Base-by-base conservation (phyloP, 192 early-diverging fungal species). In the Pilobolus umbonatus region DNA sequence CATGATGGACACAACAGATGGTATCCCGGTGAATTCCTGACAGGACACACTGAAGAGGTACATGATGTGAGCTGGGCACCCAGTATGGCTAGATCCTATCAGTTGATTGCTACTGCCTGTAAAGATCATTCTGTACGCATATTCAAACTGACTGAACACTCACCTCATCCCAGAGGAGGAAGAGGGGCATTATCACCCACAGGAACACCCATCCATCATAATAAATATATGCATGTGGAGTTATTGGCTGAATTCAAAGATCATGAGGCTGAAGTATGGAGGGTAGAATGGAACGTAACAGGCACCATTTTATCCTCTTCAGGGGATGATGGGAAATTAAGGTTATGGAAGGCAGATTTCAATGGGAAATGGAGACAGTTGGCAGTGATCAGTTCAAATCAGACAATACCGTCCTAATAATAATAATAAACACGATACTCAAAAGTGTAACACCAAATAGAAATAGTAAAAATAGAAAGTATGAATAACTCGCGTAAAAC, bases 271-370 rank as follows among this genome's bases (percentile, higher is more conserved):
- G 88, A 82, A 54, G 81, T 92, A 2, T 93, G 91, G 91, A 62
- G 85, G 12, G 89, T 90, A 0, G 81, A 87, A 49, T 94, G 92
- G 92, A 94, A 94, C 67, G 66, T 92, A 8, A 89, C 85, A 3
- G 90, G 90, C 2, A 92, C 90, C 0, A 83, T 89, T 32, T 66
- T 92, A 7, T 81, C 83, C 8, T 86, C 84, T 6, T 85, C 86
- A 49, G 92, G 92, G 5, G 87, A 89, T 55, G 92, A 92, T 65
- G 90, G 92, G 21, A 88, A 75, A 61, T 78, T 94, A 22, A 75
- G 88, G 0, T 62, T 94, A 31, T 94, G 92, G 92, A 90, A 87
- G 57, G 79, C 85, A 75, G 77, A 42, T 2, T 56, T 43, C 46
- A 46, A 68, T 31, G 78, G 76, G 11, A 75, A 80, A 32, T 88